phyloP scores from a whole-genome alignment of 345 rosid genomes.

The Salix koriyanagi region DNA sequence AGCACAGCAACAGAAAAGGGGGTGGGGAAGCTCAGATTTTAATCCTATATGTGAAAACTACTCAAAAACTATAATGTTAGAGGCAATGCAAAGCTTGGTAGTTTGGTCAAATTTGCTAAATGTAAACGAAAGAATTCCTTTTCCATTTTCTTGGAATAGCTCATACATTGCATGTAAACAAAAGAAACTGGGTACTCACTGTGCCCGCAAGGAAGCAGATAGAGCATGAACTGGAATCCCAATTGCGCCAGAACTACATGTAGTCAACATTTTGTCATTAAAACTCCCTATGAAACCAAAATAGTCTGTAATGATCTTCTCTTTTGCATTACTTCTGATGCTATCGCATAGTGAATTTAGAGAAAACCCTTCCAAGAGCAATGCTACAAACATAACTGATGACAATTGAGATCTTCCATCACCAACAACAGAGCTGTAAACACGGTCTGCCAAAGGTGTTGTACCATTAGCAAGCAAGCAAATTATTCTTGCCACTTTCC shows the following conservation, averaged over 20 bases:
- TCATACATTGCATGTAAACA: not conserved
- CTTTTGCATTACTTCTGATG: constrained; percentile 42
- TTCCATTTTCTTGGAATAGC: not conserved
- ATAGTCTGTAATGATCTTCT: constrained; percentile 57
- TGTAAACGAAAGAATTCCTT: not conserved
- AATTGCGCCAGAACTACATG: constrained; percentile 32
- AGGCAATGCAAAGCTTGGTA: not conserved
- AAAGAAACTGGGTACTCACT: constrained; percentile 45
- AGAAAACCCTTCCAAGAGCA: constrained; percentile 79
- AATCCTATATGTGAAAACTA: not conserved
- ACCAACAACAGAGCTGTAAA: constrained; percentile 37
- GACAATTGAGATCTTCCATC: constrained; percentile 43
- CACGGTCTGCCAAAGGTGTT: constrained; percentile 50
- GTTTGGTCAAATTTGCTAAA: not conserved
- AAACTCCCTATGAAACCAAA: constrained; percentile 45
- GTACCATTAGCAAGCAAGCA: constrained; percentile 51
- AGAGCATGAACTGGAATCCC: constrained; percentile 60
- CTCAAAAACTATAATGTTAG: not conserved
- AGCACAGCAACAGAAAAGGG: not conserved
- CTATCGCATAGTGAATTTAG: constrained; percentile 49
- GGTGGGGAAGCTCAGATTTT: not conserved
- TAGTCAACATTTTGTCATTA: constrained; percentile 25
- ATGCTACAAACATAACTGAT: constrained; percentile 45
- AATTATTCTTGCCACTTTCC: constrained; percentile 63
- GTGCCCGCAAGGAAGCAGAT: constrained; percentile 64